Evolutionary conservation across 2,329 filamentous ascomycete genomes (phyloP).

Genomic region (Colletotrichum lindemuthianum): DNA sequence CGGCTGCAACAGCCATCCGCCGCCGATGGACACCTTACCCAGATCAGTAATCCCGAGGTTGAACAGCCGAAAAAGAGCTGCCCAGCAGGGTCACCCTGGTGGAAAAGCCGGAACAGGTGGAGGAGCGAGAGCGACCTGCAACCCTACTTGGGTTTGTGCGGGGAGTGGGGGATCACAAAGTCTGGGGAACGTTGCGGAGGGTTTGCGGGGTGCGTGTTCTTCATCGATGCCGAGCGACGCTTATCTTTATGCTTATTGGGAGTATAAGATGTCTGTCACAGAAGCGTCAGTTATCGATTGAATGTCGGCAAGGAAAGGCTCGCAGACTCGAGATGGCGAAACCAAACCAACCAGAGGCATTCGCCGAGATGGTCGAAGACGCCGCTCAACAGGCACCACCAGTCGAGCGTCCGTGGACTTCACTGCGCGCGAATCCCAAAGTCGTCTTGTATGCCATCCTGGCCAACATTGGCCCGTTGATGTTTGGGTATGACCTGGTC

Average conservation of each 20-base stretch:
- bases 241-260: too few relatives aligned
- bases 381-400: not conserved
- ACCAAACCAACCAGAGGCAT: not conserved
- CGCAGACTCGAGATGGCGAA: not conserved
- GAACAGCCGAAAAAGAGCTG: too few relatives aligned
- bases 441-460: conserved; percentile 4
- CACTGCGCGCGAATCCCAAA: not conserved
- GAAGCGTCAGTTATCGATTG: too few relatives aligned
- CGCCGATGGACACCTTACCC: too few relatives aligned
- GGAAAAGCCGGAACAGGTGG: not conserved
- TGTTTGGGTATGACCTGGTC: conserved; percentile 23
- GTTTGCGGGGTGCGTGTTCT: not conserved
- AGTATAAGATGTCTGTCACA: too few relatives aligned
- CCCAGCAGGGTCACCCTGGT: too few relatives aligned
- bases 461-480: conserved; percentile 16
- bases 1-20: too few relatives aligned
- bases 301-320: too few relatives aligned
- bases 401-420: not conserved
- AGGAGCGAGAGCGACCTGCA: not conserved
- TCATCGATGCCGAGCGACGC: too few relatives aligned
- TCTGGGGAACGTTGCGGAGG: not conserved
- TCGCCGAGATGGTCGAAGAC: not conserved
- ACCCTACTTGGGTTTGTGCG: conserved; percentile 3
- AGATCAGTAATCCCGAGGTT: too few relatives aligned
- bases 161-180: conserved; percentile 1